Percentiles rank a stretch among this genome's conserved stretches.
phyloP scores from a whole-genome alignment of 257 asterid species.

The Paulownia fortunei region DNA sequence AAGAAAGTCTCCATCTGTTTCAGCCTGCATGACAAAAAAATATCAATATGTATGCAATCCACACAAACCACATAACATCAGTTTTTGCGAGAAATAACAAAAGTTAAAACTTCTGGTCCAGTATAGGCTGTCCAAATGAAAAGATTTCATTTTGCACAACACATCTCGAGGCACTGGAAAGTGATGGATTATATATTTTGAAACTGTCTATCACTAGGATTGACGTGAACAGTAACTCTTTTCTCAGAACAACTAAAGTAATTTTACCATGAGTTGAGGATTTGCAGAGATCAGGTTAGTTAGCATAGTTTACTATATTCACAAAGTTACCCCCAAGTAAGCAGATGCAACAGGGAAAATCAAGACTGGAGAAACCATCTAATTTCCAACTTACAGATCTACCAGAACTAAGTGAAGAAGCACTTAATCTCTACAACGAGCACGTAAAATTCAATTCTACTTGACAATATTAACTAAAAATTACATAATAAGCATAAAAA shows the following conservation, averaged over 20 bases:
- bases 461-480: not conserved
- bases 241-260: not conserved
- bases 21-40: constrained; percentile 10
- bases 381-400: not conserved
- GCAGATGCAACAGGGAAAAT: not conserved
- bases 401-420: not conserved
- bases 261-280: not conserved
- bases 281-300: not conserved
- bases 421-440: not conserved
- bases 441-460: not conserved
- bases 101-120: not conserved
- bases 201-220: not conserved
- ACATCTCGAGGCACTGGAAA: not conserved
- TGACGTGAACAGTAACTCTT: not conserved
- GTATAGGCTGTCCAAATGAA: not conserved
- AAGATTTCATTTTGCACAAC: not conserved
- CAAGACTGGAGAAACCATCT: not conserved
- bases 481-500: not conserved
- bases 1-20: constrained; percentile 45
- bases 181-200: not conserved
- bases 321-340: not conserved
- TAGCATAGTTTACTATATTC: not conserved
- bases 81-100: not conserved
- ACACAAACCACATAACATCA: too few relatives aligned
- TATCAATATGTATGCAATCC: not conserved